phyloP scores from a whole-genome alignment of 2,329 filamentous ascomycete species.

The Helminthosporium solani region DNA sequence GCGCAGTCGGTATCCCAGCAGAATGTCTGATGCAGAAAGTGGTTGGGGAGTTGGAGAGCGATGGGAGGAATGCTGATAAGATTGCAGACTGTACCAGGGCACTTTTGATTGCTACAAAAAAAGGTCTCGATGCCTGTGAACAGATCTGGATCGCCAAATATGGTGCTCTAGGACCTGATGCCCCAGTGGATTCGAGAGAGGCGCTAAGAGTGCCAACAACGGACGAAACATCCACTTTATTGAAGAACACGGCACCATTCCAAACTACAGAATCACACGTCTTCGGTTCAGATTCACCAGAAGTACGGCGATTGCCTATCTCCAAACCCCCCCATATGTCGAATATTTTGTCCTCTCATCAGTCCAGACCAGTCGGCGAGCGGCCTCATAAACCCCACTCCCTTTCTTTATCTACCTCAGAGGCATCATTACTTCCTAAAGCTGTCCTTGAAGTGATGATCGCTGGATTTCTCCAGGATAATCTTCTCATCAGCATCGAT shows the following conservation, averaged over 20 bases:
- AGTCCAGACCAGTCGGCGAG: too few species aligned
- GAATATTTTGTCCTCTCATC: too few species aligned
- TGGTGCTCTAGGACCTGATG: neutral
- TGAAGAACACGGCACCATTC: too few species aligned
- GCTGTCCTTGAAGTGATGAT: slow-evolving; percentile 27
- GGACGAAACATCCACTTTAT: too few species aligned
- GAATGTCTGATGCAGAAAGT: slow-evolving; percentile 26
- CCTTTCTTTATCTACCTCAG: too few species aligned
- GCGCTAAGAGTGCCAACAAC: too few species aligned
- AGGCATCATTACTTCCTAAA: slow-evolving; percentile 10
- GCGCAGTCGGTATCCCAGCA: slow-evolving; percentile 8
- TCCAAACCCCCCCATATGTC: too few species aligned
- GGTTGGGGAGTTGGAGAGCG: slow-evolving; percentile 11
- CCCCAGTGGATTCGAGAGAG: neutral
- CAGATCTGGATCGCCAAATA: slow-evolving; percentile 24
- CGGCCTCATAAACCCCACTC: too few species aligned
- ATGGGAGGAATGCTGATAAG: slow-evolving; percentile 12
- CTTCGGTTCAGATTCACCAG: too few species aligned
- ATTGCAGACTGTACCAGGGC: slow-evolving; percentile 15
- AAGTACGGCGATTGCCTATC: too few species aligned
- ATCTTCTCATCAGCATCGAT: slow-evolving; percentile 10
- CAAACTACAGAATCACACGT: too few species aligned
- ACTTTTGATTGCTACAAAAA: slow-evolving; percentile 13
- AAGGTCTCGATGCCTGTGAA: slow-evolving; percentile 21
- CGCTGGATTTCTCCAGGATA: slow-evolving; percentile 25